Base-by-base conservation (phyloP, 2,329 filamentous ascomycete species). In the Venturia oleaginea region DNA sequence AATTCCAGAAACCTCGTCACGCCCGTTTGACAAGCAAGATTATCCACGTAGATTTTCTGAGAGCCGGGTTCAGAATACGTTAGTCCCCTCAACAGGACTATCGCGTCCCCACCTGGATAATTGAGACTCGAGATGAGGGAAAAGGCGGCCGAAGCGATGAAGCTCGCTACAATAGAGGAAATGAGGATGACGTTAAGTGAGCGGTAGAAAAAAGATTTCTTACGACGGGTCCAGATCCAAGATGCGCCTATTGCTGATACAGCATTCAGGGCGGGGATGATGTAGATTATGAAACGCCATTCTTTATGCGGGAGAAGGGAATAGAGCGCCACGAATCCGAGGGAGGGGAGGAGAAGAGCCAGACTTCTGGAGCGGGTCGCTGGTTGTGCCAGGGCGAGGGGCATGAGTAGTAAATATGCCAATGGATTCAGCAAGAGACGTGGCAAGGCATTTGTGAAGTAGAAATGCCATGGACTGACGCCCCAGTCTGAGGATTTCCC, bases 271-370 rank as follows among this genome's bases (percentile, higher is more conserved):
- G 88, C 82, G 0, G 94, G 94, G 30, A 96, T 81, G 62, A 86
- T 82, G 76, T 97, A 97, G 70, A 97, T 86, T 69, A 99, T 87
- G 79, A 99, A 99, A 22, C 94, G 89, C 74, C 92, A 89, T 77
- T 99, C 94, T 74, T 99, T 99, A 78, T 99, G 94, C 0, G 93
- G 92, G 67, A 96, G 89, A 61, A 91, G 70, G 67, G 91, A 96
- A 79, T 96, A 97, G 54, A 95, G 75, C 4, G 82, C 82, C 24
- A 95, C 81, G 74, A 92, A 99, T 37, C 83, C 75, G 1, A 95
- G 68, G 11, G 84, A 82, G 0, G 94, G 92, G 2, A 87, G 69
- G 4, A 90, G 70, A 10, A 86, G 75, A 48, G 80, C 79, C 0
- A 90, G 66, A 63, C 76, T 77, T 22, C 72, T 73, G 43, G 68